A percentile compares a stretch with the other conserved stretches of the same genome.
These are phyloP conservation scores for Eutrema heterophyllum DNA, from an alignment of 345 rosid species.

Conservation along the genomic window DNA sequence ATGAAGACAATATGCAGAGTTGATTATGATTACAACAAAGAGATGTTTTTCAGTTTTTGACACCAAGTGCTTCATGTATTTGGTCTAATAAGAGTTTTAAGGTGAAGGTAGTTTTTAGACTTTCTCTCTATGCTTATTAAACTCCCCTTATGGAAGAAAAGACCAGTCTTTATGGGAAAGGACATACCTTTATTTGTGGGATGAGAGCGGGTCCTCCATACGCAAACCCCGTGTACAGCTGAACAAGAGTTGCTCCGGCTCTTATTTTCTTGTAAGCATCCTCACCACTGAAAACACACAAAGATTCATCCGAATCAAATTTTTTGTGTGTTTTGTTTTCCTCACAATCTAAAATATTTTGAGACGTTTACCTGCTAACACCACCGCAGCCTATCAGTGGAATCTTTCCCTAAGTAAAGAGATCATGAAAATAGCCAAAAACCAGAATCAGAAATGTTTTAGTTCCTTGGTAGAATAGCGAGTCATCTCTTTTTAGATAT, in stretches of 20 bases:
- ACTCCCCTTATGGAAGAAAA: background rate
- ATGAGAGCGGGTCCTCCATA: slow-evolving; percentile 97
- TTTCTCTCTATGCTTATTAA: background rate
- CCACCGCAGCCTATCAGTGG: slow-evolving; percentile 96
- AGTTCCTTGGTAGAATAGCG: background rate
- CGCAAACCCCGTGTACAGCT: slow-evolving; percentile 90
- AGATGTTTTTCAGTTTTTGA: background rate
- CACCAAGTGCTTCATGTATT: background rate
- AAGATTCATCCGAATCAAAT: background rate
- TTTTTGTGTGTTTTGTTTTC: background rate
- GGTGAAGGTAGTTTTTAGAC: background rate
- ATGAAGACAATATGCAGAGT: background rate
- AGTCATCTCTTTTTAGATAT: background rate
- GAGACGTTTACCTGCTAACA: slow-evolving; percentile 59
- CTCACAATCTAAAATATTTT: background rate
- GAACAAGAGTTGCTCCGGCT: slow-evolving; percentile 96
- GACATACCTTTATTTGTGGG: slow-evolving; percentile 77
- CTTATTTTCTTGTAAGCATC: slow-evolving; percentile 94
- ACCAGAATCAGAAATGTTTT: background rate
- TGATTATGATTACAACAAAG: background rate
- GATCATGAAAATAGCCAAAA: background rate
- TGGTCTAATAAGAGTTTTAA: background rate
- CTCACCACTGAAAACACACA: slow-evolving; percentile 62
- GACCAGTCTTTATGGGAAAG: background rate
- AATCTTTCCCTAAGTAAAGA: slow-evolving; percentile 69